phyloP scores from a whole-genome alignment of 78 protist genomes.

The Dictyostelium citrinum region DNA sequence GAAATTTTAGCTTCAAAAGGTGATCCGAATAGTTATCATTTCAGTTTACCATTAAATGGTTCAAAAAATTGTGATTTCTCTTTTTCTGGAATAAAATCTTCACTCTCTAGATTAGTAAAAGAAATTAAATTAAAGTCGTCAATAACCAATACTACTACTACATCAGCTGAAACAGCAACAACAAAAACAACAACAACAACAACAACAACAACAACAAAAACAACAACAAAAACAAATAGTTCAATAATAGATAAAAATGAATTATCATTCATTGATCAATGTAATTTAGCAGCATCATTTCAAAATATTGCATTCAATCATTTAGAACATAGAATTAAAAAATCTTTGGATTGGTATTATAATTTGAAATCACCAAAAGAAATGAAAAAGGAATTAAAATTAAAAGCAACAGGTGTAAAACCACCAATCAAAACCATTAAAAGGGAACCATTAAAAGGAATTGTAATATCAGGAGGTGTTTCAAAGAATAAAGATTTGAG shows the following conservation, averaged over 20 bases:
- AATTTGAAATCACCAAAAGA: neutral
- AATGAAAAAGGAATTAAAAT: neutral
- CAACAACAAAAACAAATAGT: neutral
- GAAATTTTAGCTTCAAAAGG: constrained; percentile 63
- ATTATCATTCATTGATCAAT: neutral
- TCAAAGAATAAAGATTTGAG: constrained; percentile 72
- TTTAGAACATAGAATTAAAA: constrained; percentile 31
- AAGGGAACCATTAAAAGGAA: neutral
- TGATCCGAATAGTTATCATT: neutral
- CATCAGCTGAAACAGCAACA: too few relatives aligned
- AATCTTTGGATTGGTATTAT: constrained; percentile 51
- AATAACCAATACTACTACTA: too few relatives aligned
- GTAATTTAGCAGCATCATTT: constrained; percentile 83
- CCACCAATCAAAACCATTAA: neutral
- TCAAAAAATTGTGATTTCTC: constrained; percentile 79
- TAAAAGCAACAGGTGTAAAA: too few relatives aligned
- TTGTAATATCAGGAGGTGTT: constrained; percentile 87
- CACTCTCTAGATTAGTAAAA: neutral
- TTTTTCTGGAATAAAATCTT: constrained; percentile 72
- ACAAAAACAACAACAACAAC: too few relatives aligned
- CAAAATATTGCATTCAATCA: constrained; percentile 77
- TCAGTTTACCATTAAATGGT: constrained; percentile 26
- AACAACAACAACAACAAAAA: too few relatives aligned
- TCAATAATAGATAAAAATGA: neutral
- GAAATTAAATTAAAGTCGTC: neutral